Conservation (phyloP, 306 rosid genomes). For the Sindora glabra region DNA sequence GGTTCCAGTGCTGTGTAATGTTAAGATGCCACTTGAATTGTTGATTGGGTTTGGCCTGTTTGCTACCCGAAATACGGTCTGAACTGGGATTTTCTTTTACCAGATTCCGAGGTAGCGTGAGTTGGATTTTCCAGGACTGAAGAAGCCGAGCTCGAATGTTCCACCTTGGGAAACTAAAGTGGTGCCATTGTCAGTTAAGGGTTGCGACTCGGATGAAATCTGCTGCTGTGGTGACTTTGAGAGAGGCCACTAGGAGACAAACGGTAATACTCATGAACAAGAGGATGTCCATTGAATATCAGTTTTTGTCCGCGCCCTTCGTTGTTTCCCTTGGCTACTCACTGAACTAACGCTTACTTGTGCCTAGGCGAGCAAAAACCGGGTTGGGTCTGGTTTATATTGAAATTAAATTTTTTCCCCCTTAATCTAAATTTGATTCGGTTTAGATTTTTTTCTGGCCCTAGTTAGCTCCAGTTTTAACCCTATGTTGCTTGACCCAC, state of each 20-base stretch:
- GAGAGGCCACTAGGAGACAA: background rate
- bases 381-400: too few relatives aligned
- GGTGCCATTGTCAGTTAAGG: background rate
- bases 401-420: too few relatives aligned
- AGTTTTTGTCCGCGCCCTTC: too few relatives aligned
- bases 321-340: too few relatives aligned
- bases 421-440: too few relatives aligned
- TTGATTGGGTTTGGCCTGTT: conserved; percentile 8
- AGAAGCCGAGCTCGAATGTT: conserved; percentile 18
- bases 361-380: too few relatives aligned
- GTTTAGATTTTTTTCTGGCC: too few relatives aligned
- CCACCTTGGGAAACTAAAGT: conserved; percentile 19
- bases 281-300: background rate
- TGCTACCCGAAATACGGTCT: conserved; percentile 21
- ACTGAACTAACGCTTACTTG: too few relatives aligned
- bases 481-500: too few relatives aligned
- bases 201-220: background rate
- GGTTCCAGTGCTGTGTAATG: background rate
- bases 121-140: conserved; percentile 10
- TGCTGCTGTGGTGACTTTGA: background rate
- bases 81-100: conserved; percentile 10
- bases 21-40: background rate
- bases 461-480: too few relatives aligned
- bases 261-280: background rate
- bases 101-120: conserved; percentile 18